These are phyloP conservation scores for Tricholoma matsutake DNA, from an alignment of 768 basidiomycete genomes.

Conservation along the genomic window DNA sequence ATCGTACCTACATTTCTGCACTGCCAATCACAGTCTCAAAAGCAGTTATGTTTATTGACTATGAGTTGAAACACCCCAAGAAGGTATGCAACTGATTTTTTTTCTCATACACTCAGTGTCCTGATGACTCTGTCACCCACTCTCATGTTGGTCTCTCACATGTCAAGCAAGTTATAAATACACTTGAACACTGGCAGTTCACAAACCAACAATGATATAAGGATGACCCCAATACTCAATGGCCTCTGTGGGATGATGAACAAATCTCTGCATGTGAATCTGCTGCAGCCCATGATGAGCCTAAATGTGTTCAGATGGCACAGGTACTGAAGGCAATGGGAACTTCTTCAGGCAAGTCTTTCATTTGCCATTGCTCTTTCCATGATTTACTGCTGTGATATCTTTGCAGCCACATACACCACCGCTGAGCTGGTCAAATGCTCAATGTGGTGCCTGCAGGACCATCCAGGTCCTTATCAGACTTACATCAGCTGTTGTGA, in stretches of 20 bases:
- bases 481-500: conserved; percentile 20
- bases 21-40: not conserved
- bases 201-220: conserved; percentile 6
- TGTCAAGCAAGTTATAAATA: conserved; percentile 27
- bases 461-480: not conserved
- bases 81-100: not conserved
- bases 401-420: conserved; percentile 17
- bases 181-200: conserved; percentile 21
- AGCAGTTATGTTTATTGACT: not conserved
- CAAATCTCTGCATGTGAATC: not conserved
- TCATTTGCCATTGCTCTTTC: not conserved
- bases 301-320: conserved; percentile 12
- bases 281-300: conserved; percentile 13
- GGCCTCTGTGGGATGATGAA: conserved; percentile 9
- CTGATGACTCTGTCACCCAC: not conserved
- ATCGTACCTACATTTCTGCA: too few relatives aligned
- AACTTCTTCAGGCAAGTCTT: too few relatives aligned
- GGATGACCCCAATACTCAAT: conserved; percentile 12
- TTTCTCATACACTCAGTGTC: not conserved
- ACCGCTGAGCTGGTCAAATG: not conserved
- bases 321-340: not conserved
- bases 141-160: not conserved
- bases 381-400: not conserved
- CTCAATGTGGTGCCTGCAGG: not conserved
- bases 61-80: not conserved